These are phyloP conservation scores for Colletotrichum chlorophyti DNA, from an alignment of 2,329 filamentous ascomycete species.

Conservation along the genomic window DNA sequence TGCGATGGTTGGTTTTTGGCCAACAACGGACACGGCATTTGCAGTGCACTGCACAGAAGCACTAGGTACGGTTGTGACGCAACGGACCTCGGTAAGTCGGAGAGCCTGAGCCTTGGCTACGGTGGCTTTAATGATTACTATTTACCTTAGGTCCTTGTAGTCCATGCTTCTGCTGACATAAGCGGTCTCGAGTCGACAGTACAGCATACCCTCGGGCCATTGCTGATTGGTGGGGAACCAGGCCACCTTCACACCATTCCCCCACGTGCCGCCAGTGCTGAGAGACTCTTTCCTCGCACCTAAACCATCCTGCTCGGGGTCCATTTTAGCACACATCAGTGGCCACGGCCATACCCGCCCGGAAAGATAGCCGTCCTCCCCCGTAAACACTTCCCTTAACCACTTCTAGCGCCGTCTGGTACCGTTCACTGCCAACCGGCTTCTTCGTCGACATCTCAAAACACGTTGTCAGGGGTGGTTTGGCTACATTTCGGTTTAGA, in stretches of 20 bases:
- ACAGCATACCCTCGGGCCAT: too few relatives aligned
- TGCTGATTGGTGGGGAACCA: background rate
- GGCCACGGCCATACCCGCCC: background rate
- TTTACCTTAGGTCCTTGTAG: too few relatives aligned
- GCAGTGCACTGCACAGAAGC: slow-evolving; percentile 7
- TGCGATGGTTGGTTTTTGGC: background rate
- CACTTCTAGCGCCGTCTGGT: background rate
- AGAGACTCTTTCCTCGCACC: background rate
- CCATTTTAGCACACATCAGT: slow-evolving; percentile 3
- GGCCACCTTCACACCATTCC: too few relatives aligned
- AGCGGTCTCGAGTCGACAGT: too few relatives aligned
- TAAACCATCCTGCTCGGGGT: background rate
- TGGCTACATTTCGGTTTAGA: too few relatives aligned
- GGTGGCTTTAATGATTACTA: slow-evolving; percentile 25
- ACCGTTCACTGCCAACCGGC: too few relatives aligned
- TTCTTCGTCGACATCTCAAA: too few relatives aligned
- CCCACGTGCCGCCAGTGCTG: too few relatives aligned
- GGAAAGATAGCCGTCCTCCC: background rate
- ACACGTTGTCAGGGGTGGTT: too few relatives aligned
- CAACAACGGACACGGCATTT: background rate
- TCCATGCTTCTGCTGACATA: slow-evolving; percentile 11
- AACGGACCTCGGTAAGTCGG: slow-evolving; percentile 23
- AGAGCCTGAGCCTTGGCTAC: slow-evolving; percentile 13
- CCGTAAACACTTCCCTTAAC: background rate
- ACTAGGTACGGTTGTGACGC: slow-evolving; percentile 2